Evolutionary conservation across 1,139 yeast genomes (phyloP).

Genomic region (Geotrichum cucujoidarum): DNA sequence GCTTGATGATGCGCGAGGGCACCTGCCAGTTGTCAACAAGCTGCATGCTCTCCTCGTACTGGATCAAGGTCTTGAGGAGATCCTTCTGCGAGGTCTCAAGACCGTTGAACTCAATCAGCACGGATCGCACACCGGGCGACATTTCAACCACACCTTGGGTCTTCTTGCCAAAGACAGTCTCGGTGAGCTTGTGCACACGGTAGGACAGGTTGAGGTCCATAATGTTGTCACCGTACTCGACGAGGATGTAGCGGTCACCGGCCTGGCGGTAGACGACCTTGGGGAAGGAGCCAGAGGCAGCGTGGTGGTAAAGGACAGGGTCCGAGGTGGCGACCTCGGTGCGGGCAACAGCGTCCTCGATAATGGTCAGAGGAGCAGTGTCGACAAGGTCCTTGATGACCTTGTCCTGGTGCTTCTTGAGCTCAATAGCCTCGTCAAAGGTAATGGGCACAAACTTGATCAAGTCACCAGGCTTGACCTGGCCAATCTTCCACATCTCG

Average conservation of each 20-base stretch:
- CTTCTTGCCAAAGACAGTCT: conserved; percentile 50
- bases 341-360: conserved; percentile 15
- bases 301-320: conserved; percentile 52
- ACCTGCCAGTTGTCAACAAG: conserved; percentile 80
- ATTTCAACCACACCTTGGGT: conserved; percentile 83
- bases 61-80: conserved; percentile 58
- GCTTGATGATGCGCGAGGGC: conserved; percentile 69
- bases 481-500: conserved; percentile 98
- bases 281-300: conserved; percentile 51
- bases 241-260: conserved; percentile 86
- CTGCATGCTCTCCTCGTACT: conserved; percentile 69
- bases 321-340: conserved; percentile 19
- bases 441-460: conserved; percentile 75
- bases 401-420: conserved; percentile 57
- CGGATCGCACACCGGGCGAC: conserved; percentile 97
- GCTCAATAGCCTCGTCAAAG: conserved; percentile 58
- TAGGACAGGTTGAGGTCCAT: conserved; percentile 82
- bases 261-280: conserved; percentile 87
- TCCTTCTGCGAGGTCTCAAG: conserved; percentile 50
- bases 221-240: conserved; percentile 85
- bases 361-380: conserved; percentile 18
- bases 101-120: conserved; percentile 75
- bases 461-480: conserved; percentile 87
- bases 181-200: conserved; percentile 77
- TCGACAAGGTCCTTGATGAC: conserved; percentile 24